Percentiles rank a stretch among this genome's conserved stretches.
phyloP scores from a whole-genome alignment of 2,329 filamentous ascomycete species.

The Lecanoromycetidae sp. region DNA sequence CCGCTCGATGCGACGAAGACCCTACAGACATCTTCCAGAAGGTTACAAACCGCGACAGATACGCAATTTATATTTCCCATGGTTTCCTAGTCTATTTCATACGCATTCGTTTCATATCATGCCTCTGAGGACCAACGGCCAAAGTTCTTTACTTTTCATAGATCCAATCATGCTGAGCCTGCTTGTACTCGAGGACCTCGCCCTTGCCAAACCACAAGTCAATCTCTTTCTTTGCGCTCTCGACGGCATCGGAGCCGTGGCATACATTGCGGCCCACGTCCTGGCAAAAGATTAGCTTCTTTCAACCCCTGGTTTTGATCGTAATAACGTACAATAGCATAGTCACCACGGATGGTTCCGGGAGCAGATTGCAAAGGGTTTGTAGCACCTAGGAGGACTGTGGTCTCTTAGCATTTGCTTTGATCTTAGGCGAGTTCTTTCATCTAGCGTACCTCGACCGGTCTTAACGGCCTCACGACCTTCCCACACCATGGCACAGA shows the following conservation, averaged over 20 bases:
- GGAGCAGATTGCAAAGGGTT: constrained; percentile 91
- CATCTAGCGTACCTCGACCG: constrained; percentile 55
- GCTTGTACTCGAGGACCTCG: constrained; percentile 78
- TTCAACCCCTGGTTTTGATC: background rate
- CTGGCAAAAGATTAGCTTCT: constrained; percentile 22
- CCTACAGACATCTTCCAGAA: no score
- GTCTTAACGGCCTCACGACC: constrained; percentile 98
- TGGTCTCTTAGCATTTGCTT: background rate
- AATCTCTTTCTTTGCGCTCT: constrained; percentile 99
- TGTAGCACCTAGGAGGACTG: constrained; percentile 91
- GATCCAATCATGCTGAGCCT: constrained; percentile 78
- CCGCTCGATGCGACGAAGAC: no score
- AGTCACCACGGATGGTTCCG: constrained; percentile 96
- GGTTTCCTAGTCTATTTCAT: background rate
- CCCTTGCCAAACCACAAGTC: constrained; percentile 91
- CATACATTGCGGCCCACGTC: constrained; percentile 96
- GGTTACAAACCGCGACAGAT: no score
- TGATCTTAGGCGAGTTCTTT: background rate
- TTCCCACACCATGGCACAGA: constrained; percentile 99
- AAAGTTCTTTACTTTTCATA: constrained; percentile 69
- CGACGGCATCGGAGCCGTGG: constrained; percentile 97
- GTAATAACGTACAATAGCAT: constrained; percentile 49
- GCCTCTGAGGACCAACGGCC: background rate
- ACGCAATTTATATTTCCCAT: background rate
- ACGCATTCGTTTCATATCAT: background rate